phyloP scores from a whole-genome alignment of 148 eudicot species.

The Nepenthes mirabilis region DNA sequence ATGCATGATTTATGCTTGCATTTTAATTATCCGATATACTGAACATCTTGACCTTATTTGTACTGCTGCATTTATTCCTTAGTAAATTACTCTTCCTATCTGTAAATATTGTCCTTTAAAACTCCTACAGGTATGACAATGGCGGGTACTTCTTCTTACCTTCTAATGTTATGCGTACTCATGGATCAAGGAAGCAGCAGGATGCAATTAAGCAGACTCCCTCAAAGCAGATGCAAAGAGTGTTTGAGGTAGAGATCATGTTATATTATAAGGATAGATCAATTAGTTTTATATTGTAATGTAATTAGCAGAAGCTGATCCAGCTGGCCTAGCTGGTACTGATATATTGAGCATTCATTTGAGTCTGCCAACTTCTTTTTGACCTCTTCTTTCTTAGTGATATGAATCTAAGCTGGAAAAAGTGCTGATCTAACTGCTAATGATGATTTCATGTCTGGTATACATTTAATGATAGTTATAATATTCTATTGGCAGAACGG shows the following conservation, averaged over 20 bases:
- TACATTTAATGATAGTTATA: neutral
- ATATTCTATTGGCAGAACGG: neutral
- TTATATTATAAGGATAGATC: neutral
- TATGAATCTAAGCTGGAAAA: neutral
- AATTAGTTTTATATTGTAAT: neutral
- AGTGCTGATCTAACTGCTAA: neutral
- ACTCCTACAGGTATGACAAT: constrained; percentile 52
- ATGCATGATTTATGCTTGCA: no score
- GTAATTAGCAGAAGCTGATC: no score
- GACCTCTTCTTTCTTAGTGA: neutral
- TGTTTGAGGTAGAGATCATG: constrained; percentile 38
- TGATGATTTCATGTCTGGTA: neutral
- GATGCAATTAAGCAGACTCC: constrained; percentile 49
- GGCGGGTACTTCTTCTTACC: constrained; percentile 82
- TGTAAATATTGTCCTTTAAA: no score
- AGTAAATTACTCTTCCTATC: no score
- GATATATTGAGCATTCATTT: neutral
- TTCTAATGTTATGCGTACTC: constrained; percentile 83
- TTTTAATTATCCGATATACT: no score
- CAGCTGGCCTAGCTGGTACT: neutral
- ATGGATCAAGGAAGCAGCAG: constrained; percentile 66
- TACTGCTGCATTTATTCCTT: no score
- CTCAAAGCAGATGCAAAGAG: constrained; percentile 56
- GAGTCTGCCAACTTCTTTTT: neutral
- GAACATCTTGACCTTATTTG: no score